Conservation (phyloP, 495 filamentous ascomycete genomes). For the Patellaria atrata region DNA sequence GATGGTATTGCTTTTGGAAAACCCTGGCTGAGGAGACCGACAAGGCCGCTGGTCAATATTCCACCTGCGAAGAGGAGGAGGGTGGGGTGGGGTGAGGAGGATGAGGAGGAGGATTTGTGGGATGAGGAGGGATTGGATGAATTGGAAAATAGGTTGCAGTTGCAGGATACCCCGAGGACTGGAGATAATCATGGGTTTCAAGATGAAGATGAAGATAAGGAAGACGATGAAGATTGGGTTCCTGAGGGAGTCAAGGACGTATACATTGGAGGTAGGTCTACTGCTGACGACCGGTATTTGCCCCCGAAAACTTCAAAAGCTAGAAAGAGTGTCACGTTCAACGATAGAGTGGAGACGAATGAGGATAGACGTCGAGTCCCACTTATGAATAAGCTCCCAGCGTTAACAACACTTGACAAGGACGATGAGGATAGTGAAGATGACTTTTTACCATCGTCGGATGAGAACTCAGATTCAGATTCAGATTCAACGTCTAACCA, state of each 20-base stretch:
- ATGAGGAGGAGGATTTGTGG: constrained; percentile 30
- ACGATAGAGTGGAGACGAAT: too few species aligned
- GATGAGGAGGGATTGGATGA: constrained; percentile 23
- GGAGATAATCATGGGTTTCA: neutral
- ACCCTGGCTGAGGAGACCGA: constrained; percentile 44
- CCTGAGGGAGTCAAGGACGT: constrained; percentile 18
- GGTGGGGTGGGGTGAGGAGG: constrained; percentile 19
- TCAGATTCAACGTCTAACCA: neutral
- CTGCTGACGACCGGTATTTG: constrained; percentile 22
- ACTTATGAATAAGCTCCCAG: too few species aligned
- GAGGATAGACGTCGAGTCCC: too few species aligned
- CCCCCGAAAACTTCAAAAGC: constrained; percentile 21
- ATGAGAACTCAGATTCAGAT: constrained; percentile 2
- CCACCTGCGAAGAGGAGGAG: constrained; percentile 58
- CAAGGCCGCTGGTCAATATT: constrained; percentile 56
- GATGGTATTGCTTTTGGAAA: constrained; percentile 85
- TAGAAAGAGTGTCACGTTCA: too few species aligned
- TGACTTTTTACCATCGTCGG: constrained; percentile 6
- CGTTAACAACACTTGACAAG: too few species aligned
- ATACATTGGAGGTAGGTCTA: constrained; percentile 8
- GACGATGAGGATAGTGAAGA: constrained; percentile 7
- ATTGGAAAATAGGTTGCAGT: too few species aligned
- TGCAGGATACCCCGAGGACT: neutral
- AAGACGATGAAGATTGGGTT: constrained; percentile 13
- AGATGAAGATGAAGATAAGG: constrained; percentile 9